Conservation (phyloP, 1,139 yeast species). For the Spencermartinsiella ligniputridi region DNA sequence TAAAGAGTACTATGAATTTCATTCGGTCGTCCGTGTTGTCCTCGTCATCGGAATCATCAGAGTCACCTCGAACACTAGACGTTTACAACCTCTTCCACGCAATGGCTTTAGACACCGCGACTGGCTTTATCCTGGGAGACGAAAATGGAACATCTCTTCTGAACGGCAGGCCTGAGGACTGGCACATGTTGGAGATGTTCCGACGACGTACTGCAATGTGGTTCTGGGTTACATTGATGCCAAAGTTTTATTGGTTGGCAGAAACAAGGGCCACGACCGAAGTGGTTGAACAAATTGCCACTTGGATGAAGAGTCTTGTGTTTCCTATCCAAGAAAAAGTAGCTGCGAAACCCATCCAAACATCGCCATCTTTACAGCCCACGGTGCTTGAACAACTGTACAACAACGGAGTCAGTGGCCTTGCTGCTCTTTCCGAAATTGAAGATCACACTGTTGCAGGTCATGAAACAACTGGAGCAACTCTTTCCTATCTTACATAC, state of each 20-base stretch:
- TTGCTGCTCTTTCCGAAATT: constrained; percentile 42
- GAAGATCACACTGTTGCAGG: constrained; percentile 62
- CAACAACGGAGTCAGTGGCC: constrained; percentile 28
- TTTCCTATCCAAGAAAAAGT: constrained; percentile 16
- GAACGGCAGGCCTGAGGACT: constrained; percentile 33
- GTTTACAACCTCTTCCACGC: constrained; percentile 60
- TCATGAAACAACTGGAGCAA: constrained; percentile 72
- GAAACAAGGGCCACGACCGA: constrained; percentile 40
- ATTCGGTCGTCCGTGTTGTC: constrained; percentile 16
- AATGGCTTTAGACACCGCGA: constrained; percentile 69
- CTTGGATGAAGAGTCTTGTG: constrained; percentile 45
- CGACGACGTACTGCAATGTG: constrained; percentile 58
- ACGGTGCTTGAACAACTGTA: constrained; percentile 39
- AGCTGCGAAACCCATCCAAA: constrained; percentile 28
- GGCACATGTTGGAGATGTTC: constrained; percentile 34
- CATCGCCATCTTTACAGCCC: neutral
- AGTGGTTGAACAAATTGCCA: constrained; percentile 41
- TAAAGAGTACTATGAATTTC: constrained; percentile 25
- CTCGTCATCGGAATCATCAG: neutral
- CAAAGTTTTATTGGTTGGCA: constrained; percentile 48
- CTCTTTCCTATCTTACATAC: constrained; percentile 55
- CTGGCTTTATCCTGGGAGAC: constrained; percentile 57
- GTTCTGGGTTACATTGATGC: constrained; percentile 65
- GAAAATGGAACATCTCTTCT: constrained; percentile 34
- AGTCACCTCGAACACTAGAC: constrained; percentile 38